Evolutionary conservation across 768 basidiomycete species (phyloP).

Genomic region (Erythrobasidium yunnanense): DNA sequence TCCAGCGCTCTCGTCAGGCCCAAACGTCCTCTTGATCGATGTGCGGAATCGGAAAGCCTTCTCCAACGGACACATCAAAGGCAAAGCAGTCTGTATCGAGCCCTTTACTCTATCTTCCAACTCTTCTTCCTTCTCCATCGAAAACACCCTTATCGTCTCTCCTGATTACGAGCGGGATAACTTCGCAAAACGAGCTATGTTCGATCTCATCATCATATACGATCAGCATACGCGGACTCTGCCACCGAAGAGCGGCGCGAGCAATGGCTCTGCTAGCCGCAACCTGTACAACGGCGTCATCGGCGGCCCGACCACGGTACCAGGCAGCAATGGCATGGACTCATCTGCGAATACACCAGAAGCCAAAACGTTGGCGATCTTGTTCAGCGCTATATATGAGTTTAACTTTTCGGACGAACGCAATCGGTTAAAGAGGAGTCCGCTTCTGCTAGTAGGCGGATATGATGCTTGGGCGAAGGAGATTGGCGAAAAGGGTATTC

Average conservation of each 20-base stretch:
- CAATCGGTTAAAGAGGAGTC: slow-evolving; percentile 55
- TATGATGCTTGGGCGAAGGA: slow-evolving; percentile 63
- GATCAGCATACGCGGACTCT: slow-evolving; percentile 52
- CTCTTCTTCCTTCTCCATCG: slow-evolving; percentile 51
- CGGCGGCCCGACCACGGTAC: neutral
- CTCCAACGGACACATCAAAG: slow-evolving; percentile 9
- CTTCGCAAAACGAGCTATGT: slow-evolving; percentile 77
- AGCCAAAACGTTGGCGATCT: slow-evolving; percentile 31
- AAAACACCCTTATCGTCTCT: slow-evolving; percentile 60
- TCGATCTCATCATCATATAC: slow-evolving; percentile 77
- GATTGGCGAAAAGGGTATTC: slow-evolving; percentile 45
- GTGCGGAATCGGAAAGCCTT: slow-evolving; percentile 15
- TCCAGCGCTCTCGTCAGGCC: neutral
- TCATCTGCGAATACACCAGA: neutral
- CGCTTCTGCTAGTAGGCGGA: slow-evolving; percentile 75
- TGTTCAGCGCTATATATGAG: slow-evolving; percentile 62
- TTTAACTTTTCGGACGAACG: slow-evolving; percentile 48
- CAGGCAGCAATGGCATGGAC: neutral
- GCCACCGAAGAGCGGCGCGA: slow-evolving; percentile 42
- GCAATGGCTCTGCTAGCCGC: slow-evolving; percentile 1
- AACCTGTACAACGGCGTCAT: neutral
- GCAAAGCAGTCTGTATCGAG: slow-evolving; percentile 19
- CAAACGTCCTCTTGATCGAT: slow-evolving; percentile 22
- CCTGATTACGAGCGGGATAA: slow-evolving; percentile 59
- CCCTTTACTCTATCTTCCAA: slow-evolving; percentile 18